Percentiles rank a stretch among this genome's conserved stretches.
Evolutionary conservation across 352 stramenopile genomes (phyloP).

Genomic region (Pythium sukuiense): DNA sequence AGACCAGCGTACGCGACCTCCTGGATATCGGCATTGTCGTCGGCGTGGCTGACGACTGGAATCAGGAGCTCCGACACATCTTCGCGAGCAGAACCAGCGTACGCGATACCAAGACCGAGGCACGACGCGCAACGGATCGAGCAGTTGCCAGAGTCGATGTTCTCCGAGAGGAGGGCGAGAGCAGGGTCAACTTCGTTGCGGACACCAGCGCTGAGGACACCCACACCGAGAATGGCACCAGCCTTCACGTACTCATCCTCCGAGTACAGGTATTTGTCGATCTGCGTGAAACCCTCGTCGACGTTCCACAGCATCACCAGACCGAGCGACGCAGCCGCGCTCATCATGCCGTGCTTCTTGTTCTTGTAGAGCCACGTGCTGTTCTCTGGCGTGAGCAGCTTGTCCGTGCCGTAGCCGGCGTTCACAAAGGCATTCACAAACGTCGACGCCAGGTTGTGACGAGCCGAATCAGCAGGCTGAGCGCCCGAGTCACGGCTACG

Average conservation of each 20-base stretch:
- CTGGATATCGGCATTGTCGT: constrained; percentile 92
- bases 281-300: constrained; percentile 98
- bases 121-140: constrained; percentile 94
- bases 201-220: constrained; percentile 93
- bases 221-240: constrained; percentile 96
- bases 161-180: constrained; percentile 96
- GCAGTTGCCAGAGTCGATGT: constrained; percentile 94
- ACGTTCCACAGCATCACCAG: constrained; percentile 99
- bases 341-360: constrained; percentile 99
- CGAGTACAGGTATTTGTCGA: constrained; percentile 99
- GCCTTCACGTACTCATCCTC: constrained; percentile 98
- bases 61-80: constrained; percentile 97
- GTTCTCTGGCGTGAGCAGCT: constrained; percentile 91
- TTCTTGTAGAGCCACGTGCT: constrained; percentile 99
- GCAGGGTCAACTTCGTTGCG: constrained; percentile 97
- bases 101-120: constrained; percentile 97
- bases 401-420: constrained; percentile 97
- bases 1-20: constrained; percentile 93
- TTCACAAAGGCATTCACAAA: constrained; percentile 99
- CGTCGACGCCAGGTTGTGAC: constrained; percentile 98
- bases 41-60: constrained; percentile 90
- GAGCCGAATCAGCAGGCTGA: constrained; percentile 94
- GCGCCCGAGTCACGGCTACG: constrained; percentile 64
- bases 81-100: constrained; percentile 95
- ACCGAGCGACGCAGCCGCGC: constrained; percentile 95